Evolutionary conservation across 495 filamentous ascomycete genomes (phyloP), one percentile per base, ranked within the genome.

Genomic region (Aspergillus panamensis): DNA sequence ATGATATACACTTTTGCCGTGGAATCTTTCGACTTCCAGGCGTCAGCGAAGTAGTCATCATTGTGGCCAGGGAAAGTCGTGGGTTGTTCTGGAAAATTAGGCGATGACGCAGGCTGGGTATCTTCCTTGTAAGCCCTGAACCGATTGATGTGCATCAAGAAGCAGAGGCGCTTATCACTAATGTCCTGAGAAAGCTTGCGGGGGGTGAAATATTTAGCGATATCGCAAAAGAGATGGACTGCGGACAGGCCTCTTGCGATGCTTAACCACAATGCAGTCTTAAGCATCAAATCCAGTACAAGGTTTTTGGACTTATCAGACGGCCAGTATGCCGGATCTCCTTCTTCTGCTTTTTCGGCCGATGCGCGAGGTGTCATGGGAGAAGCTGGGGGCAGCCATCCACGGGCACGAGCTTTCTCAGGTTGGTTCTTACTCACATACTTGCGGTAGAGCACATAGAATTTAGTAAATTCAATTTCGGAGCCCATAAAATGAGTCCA

Each of bases 391-490:
- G 66, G 66, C 10, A 69, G 50, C 63, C 61, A 66, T 19, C 61
- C 59, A 14, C 30, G 48, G 13, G 40, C 55, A 14, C 61, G 54
- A 10, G 66, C 66, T 40, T 56, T 64, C 6, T 48, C 48, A 3
- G 66, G 63, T 14, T 58, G 17, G 19, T 40, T 43, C 20, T 29
- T 25, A 29, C 45, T 55, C 4, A 64, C 5, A 37, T 63, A 43
- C 9, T 67, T 62, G 56, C 79, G 65, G 58, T 77, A 74, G 1
- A 76, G 68, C 16, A 65, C 60, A 59, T 85, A 86, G n/a, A 74
- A 79, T 2, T 77, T 79, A 14, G 82, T 84, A 1, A 87, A 75
- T 59, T 87, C 84, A 35, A 86, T 80, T 44, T 87, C 86, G 58
- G 76, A 80, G 20, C 75, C 75, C 19, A 69, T 63, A 19, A 85